Conservation (phyloP, 352 stramenopile genomes). For the Pythium aphanidermatum region DNA sequence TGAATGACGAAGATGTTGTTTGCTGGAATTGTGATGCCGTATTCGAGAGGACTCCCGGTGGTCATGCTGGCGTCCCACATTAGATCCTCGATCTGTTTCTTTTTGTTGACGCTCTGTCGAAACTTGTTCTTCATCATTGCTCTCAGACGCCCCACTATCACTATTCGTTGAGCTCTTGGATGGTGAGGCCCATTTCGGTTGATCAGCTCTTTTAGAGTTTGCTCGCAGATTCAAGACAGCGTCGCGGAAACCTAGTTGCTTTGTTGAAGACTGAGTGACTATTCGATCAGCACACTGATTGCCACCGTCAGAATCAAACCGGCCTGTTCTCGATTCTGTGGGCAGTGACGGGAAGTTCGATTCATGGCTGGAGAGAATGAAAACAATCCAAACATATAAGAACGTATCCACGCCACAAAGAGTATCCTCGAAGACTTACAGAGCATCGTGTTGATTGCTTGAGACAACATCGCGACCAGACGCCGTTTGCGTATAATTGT, state of each 20-base stretch:
- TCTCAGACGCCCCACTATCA: slow-evolving; percentile 7
- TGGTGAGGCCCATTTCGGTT: background rate
- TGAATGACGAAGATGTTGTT: too few relatives aligned
- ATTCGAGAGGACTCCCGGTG: too few relatives aligned
- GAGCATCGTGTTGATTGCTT: too few relatives aligned
- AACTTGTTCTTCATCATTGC: background rate
- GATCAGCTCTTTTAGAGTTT: background rate
- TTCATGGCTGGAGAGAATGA: slow-evolving; percentile 8
- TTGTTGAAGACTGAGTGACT: slow-evolving; percentile 4
- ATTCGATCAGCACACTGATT: slow-evolving; percentile 2
- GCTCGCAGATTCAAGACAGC: slow-evolving; percentile 38
- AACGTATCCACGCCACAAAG: too few relatives aligned
- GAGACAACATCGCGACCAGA: too few relatives aligned
- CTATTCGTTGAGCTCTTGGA: slow-evolving; percentile 2
- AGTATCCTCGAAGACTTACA: too few relatives aligned
- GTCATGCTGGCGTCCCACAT: too few relatives aligned
- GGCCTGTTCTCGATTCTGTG: background rate
- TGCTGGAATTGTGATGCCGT: too few relatives aligned
- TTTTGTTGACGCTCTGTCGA: too few relatives aligned
- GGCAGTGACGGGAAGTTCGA: slow-evolving; percentile 14
- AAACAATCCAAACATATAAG: too few relatives aligned
- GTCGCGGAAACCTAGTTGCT: slow-evolving; percentile 47
- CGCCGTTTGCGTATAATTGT: too few relatives aligned
- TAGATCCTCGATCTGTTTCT: too few relatives aligned
- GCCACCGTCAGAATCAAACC: background rate